Evolutionary conservation across 371 early-diverging fungal genomes (phyloP), one percentile per base, ranked within the genome.

Genomic region (Mycotypha africana): DNA sequence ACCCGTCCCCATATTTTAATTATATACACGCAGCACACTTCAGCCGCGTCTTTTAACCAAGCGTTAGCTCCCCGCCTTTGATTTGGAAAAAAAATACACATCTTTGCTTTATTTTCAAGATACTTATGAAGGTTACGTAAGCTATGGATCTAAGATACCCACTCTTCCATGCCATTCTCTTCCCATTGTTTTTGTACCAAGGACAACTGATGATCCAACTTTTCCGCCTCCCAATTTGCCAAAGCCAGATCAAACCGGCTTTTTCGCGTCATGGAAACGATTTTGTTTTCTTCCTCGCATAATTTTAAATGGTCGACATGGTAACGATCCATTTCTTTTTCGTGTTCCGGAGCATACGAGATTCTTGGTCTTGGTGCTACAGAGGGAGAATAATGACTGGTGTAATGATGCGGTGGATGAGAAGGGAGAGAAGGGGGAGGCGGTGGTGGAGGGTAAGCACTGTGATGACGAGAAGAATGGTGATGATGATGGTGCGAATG

Each of bases 141-240:
- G n/a, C n/a, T n/a, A n/a, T n/a, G n/a, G n/a, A n/a, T n/a, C n/a
- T n/a, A n/a, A n/a, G n/a, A n/a, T 28, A 64, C 53, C 17, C 64
- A 30, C 5, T 56, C 59, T 45, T 72, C 70, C 58, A 69, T 53
- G 8, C 67, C 71, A 35, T 63, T 53, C 24, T 76, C 76, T 28
- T 75, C 74, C 61, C 75, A 60, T 49, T 81, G 78, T 31, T 55
- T 56, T 24, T 65, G 63, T 8, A 81, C 71, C 6, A 78, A 49
- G 25, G 69, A 70, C 19, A 74, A 32, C 51, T 79, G 79, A 40
- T 68, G 61, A 21, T 74, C 76, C 47, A 72, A 57, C 50, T 78
- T 79, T 26, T 58, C 62, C 4, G 71, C 68, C 42, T 82, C 83
- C 79, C 78, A 79, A 43, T 69, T 67, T 0, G 74, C 67, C 39